Conservation (phyloP, 306 rosid species). For the Echinosophora koreensis region DNA sequence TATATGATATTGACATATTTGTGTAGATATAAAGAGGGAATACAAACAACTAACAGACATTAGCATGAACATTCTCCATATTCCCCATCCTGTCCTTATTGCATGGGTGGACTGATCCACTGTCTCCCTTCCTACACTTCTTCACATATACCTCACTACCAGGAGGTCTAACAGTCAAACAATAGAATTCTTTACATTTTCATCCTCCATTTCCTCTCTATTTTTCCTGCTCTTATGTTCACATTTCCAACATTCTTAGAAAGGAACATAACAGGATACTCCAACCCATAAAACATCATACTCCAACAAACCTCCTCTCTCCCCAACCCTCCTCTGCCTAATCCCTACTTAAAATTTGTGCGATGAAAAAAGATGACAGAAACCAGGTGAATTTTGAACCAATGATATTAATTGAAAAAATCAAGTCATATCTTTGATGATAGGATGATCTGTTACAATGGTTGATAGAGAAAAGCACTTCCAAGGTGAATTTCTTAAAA, state of each 20-base stretch:
- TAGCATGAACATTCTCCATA: too few species aligned
- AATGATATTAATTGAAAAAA: slow-evolving; percentile 8
- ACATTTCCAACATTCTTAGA: not conserved
- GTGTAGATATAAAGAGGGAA: slow-evolving; percentile 1
- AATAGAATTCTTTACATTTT: not conserved
- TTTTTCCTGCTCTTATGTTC: not conserved
- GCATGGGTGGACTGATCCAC: too few species aligned
- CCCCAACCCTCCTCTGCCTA: slow-evolving; percentile 4
- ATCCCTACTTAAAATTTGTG: slow-evolving; percentile 11
- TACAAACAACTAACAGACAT: not conserved
- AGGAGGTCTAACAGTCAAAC: not conserved
- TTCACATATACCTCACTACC: too few species aligned
- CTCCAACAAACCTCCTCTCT: not conserved
- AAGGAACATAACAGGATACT: not conserved
- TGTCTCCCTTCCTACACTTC: too few species aligned
- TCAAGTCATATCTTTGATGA: not conserved
- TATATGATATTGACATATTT: slow-evolving; percentile 26
- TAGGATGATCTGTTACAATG: not conserved
- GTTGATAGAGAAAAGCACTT: not conserved
- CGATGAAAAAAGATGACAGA: not conserved
- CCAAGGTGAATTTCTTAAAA: not conserved
- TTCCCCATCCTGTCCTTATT: too few species aligned
- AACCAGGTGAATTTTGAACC: slow-evolving; percentile 9
- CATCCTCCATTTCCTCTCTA: slow-evolving; percentile 16
- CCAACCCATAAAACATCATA: not conserved